phyloP scores from a whole-genome alignment of 2,329 filamentous ascomycete genomes.

The Penicillium digitatum region DNA sequence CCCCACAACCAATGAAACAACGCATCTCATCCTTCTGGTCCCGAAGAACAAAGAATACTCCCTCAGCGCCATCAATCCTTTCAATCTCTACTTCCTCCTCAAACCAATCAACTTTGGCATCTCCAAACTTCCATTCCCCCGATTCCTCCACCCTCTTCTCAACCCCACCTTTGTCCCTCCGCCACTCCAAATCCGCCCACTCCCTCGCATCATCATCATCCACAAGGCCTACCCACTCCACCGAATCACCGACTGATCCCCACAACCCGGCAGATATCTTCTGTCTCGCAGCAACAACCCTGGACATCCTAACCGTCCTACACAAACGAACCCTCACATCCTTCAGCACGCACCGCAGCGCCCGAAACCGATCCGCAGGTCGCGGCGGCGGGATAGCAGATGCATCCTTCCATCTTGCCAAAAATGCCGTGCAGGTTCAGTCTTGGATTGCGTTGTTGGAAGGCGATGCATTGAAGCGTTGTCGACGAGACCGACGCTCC shows the following conservation, averaged over 20 bases:
- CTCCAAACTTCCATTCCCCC: background rate
- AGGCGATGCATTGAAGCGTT: conserved; percentile 44
- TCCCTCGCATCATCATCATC: conserved; percentile 42
- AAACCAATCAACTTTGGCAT: conserved; percentile 9
- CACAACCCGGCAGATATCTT: conserved; percentile 51
- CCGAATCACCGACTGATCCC: conserved; percentile 20
- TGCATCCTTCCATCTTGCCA: conserved; percentile 53
- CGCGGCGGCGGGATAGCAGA: conserved; percentile 51
- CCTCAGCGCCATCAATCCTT: conserved; percentile 30
- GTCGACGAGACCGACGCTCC: conserved; percentile 25
- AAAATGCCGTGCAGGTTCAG: conserved; percentile 52
- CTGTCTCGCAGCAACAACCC: conserved; percentile 55
- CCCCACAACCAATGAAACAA: conserved; percentile 6
- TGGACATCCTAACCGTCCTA: conserved; percentile 58
- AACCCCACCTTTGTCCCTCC: conserved; percentile 20
- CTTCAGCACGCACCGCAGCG: conserved; percentile 53
- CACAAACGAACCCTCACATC: conserved; percentile 55
- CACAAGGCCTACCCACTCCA: background rate
- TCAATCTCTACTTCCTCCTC: conserved; percentile 12
- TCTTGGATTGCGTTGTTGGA: conserved; percentile 54
- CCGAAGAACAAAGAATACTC: conserved; percentile 19
- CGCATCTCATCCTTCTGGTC: conserved; percentile 18
- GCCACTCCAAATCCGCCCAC: conserved; percentile 32
- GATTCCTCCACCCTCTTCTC: conserved; percentile 1
- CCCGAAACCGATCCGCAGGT: conserved; percentile 49